These are phyloP conservation scores for Ustilago vetiveriae DNA, from an alignment of 1,284 basidiomycete genomes.

Conservation along the genomic window DNA sequence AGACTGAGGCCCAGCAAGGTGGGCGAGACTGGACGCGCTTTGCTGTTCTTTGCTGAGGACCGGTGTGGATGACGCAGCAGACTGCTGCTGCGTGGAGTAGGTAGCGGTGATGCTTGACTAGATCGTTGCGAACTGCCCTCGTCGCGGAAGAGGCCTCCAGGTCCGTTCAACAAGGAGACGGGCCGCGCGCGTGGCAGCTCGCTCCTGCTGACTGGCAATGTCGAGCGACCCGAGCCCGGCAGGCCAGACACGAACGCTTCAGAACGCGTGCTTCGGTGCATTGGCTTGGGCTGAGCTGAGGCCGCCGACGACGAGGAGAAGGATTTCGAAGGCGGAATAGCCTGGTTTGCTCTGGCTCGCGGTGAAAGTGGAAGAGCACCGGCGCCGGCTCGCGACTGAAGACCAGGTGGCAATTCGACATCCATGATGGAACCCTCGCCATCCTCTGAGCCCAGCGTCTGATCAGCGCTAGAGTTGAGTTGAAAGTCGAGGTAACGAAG, in stretches of 20 bases:
- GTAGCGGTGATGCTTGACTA: constrained; percentile 29
- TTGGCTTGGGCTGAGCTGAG: constrained; percentile 17
- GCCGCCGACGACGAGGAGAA: constrained; percentile 16
- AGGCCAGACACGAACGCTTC: constrained; percentile 28
- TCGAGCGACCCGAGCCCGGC: constrained; percentile 18
- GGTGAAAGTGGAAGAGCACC: constrained; percentile 8
- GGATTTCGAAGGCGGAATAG: constrained; percentile 11
- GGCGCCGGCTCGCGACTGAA: constrained; percentile 10
- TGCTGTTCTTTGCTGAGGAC: constrained; percentile 5
- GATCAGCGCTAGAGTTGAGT: constrained; percentile 36
- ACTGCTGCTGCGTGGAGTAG: constrained; percentile 34
- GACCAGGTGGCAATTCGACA: constrained; percentile 22
- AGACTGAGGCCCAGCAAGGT: constrained; percentile 35
- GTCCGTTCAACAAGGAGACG: constrained; percentile 39
- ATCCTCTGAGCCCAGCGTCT: constrained; percentile 37
- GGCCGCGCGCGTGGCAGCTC: constrained; percentile 34
- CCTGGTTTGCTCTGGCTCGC: constrained; percentile 1
- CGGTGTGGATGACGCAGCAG: constrained; percentile 21
- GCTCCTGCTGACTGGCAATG: constrained; percentile 25
- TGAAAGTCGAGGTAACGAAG: constrained; percentile 33
- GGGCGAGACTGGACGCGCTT: constrained; percentile 22
- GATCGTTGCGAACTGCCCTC: constrained; percentile 19
- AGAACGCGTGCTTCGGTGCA: constrained; percentile 23
- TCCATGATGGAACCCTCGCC: constrained; percentile 43
- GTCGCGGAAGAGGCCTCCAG: constrained; percentile 32